Percentiles rank a stretch among this genome's conserved stretches.
Conservation (phyloP, 495 filamentous ascomycete species). For the Aspergillus nanangensis region DNA sequence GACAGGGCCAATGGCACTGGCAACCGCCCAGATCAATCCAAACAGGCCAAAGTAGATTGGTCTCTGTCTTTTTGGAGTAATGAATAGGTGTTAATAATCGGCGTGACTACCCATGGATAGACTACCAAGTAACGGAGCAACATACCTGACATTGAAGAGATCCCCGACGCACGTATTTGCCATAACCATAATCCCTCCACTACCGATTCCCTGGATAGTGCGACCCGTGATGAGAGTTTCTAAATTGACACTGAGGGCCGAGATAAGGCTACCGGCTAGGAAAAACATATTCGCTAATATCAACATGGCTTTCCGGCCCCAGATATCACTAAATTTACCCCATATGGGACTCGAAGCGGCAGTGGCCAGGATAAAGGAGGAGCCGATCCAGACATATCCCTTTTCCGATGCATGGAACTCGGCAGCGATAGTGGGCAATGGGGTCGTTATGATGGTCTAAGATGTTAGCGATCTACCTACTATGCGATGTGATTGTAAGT, state of each 20-base stretch:
- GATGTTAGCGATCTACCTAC: too few relatives aligned
- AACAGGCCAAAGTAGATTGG: slow-evolving; percentile 59
- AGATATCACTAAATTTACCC: slow-evolving; percentile 83
- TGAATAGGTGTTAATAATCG: too few relatives aligned
- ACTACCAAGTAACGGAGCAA: not conserved
- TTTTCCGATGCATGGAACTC: slow-evolving; percentile 53
- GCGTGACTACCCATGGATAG: too few relatives aligned
- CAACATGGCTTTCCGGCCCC: slow-evolving; percentile 74
- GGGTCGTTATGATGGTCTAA: slow-evolving; percentile 45
- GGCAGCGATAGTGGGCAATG: slow-evolving; percentile 55
- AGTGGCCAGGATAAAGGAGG: slow-evolving; percentile 61
- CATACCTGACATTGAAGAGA: slow-evolving; percentile 43
- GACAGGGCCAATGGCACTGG: slow-evolving; percentile 66
- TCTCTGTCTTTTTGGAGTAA: slow-evolving; percentile 20
- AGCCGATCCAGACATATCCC: slow-evolving; percentile 71
- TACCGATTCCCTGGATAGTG: slow-evolving; percentile 74
- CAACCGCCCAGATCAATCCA: slow-evolving; percentile 67
- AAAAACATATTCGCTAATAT: slow-evolving; percentile 68
- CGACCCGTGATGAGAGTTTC: slow-evolving; percentile 68
- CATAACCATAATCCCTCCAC: slow-evolving; percentile 71
- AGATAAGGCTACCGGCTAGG: slow-evolving; percentile 66
- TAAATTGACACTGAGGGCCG: slow-evolving; percentile 59
- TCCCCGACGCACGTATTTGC: slow-evolving; percentile 78
- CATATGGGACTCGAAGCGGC: slow-evolving; percentile 63
- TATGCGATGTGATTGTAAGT: too few relatives aligned